Evolutionary conservation across 352 stramenopile species (phyloP), one percentile per base, ranked within the genome.

Genomic region (Achlya hypogyna): DNA sequence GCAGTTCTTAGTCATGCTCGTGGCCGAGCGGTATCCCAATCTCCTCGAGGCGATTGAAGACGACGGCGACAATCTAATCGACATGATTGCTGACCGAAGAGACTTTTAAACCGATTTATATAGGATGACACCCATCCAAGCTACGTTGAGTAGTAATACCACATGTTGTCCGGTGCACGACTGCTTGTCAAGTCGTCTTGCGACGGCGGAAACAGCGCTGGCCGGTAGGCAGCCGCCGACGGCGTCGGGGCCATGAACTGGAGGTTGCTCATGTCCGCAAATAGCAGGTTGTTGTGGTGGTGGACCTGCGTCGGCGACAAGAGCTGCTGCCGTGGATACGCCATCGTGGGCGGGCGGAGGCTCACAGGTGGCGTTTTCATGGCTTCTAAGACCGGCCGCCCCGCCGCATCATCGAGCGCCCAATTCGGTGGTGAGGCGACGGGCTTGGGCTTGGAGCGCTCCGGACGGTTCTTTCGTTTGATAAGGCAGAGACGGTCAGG

Each of bases 1-100:
- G 43, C 77, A 91, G 45, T 40, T 93, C 53, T 69, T 93, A 10
- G 75, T 76, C 1, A 73, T 88, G 53, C 72, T 87, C 22, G 82
- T 91, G 29, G 62, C 86, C 29, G 76, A 77, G 23, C 77, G 82
- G 54, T 91, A 90, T 53, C 78, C 84, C 22, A 66, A 72, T 12
- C 77, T 93, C 4, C 74, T 90, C 18, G 84, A 93, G 56, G 84
- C 82, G 18, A 89, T 91, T 78, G 84, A 93, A 43, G 83, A 88
- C 71, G 84, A 93, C 52, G 81, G 82, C 23, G 56, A 87, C 22
- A 74, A 80, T 35, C 89, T 93, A 65, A 82, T 84, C 32, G 75
- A 84, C 32, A 77, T 89, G 53, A 84, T 93, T 51, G 78, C 75
- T 6, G 76, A 74, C 25, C 73, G 62, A 59, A 45, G 45, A 60